Evolutionary conservation across 176 grass and related monocot genomes (phyloP), one percentile per base, ranked within the genome.

Genomic region (Alloteropsis semialata): DNA sequence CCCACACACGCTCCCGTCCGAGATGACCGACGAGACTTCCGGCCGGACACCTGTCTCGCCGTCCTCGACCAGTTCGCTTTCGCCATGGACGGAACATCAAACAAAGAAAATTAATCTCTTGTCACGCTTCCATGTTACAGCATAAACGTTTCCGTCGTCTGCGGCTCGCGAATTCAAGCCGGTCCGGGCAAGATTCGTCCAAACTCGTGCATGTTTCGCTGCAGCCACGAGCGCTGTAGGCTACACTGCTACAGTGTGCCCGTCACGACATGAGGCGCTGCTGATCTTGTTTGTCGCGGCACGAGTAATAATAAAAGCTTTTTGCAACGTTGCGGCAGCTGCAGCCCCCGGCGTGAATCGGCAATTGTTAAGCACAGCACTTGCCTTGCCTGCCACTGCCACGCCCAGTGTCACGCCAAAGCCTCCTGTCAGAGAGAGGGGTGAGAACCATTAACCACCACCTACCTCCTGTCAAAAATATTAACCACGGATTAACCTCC

Each of bases 381-480:
- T 75, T 61, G 71, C 43, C 53, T 50, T 8, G 53, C 55, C 55
- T 58, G 55, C 25, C 55, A 58, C 55, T 56, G 29, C 69, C 28
- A 25, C 24, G 6, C 61, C 36, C 22, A 42, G 22, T 21, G 25
- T 32, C 65, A 27, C 63, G 38, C 63, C 71, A 81, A 72, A 69
- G 54, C 15, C 44, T 18, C 18, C 46, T 72, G 37, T n/a, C 77
- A 19, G 14, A 34, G 8, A n/a, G 55, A 0, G 14, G 36, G 0
- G 45, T 5, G 15, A 16, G 28, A n/a, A 68, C 8, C 16, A 68
- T 42, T 14, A 33, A 33, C 17, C 49, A 18, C 43, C 5, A 85
- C 82, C 77, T 37, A 85, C 62, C 71, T 2, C 10, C 87, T 61
- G 77, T 81, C 42, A 77, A 76, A 85, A 81, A 64, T 46, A 89